Base-by-base conservation (phyloP, 2,329 filamentous ascomycete species). In the Aspergillus flavus region DNA sequence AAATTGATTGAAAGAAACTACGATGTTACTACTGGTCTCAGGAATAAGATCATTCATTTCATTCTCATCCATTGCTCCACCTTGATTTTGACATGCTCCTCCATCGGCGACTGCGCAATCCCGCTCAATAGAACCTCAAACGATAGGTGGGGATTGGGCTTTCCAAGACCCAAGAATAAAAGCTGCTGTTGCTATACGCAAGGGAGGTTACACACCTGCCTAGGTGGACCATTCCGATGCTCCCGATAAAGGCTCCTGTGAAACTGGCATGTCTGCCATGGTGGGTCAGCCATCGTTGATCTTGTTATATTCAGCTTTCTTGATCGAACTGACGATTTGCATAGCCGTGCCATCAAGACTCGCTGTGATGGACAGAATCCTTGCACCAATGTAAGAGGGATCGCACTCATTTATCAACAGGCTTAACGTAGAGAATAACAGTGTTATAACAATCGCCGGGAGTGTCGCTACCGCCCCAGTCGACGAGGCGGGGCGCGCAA, bases 311-410 rank as follows among this genome's bases (percentile, higher is more conserved):
- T n/a, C 11, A 21, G 11, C 45, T 46, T 26, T 26, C 21, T 26
- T 26, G 12, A 26, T 48, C 16, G 21, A 1, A n/a, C 61, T 63
- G 45, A 52, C n/a, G 14, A 48, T 23, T n/a, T 46, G 16, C 52
- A 11, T 39, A 70, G 70, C 48, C 70, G 70, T 53, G 59, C 68
- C 5, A 65, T 62, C 30, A 73, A 72, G 43, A 73, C 66, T 36
- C 68, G 69, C n/a, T 73, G 71, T 48, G 68, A 73, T 30, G 71
- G 70, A 21, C 63, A 66, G 26, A 50, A 59, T 14, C 69, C 69
- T 16, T 72, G 71, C 58, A 61, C 43, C 34, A 64, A 43, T 45
- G 71, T 72, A 69, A 64, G 68, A 11, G 21, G n/a, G 19, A 16
- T 4, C 14, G 23, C 32, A 43, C 12, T 4, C 21, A 30, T 23